phyloP scores from a whole-genome alignment of 2,329 filamentous ascomycete genomes.

The Dothideomycetes sp. region DNA sequence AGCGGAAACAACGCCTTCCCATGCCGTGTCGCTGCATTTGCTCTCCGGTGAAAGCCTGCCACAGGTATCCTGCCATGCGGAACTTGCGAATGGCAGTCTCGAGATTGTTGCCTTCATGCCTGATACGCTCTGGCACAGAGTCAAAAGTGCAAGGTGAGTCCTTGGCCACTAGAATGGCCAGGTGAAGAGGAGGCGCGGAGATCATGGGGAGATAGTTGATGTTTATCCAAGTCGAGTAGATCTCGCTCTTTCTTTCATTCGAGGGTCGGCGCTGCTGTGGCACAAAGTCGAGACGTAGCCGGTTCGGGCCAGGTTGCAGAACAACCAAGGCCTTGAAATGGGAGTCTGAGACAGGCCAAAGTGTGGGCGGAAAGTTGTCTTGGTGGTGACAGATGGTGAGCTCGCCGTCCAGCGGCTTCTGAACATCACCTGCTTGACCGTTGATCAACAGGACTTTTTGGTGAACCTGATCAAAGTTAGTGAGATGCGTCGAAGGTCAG shows the following conservation, averaged over 20 bases:
- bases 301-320: constrained; percentile 83
- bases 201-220: constrained; percentile 78
- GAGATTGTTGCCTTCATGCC: constrained; percentile 71
- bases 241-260: constrained; percentile 53
- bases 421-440: constrained; percentile 68
- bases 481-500: constrained; percentile 8
- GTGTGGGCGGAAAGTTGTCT: constrained; percentile 69
- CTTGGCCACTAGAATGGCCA: constrained; percentile 77
- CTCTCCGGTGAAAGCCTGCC: constrained; percentile 94
- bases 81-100: constrained; percentile 80
- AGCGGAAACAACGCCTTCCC: constrained; percentile 74
- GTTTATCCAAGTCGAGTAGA: constrained; percentile 69
- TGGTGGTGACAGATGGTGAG: constrained; percentile 73
- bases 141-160: constrained; percentile 84
- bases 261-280: constrained; percentile 8
- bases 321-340: constrained; percentile 89
- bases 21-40: constrained; percentile 89
- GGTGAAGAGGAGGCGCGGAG: constrained; percentile 71
- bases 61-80: constrained; percentile 87
- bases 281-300: constrained; percentile 71
- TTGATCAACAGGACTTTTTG: constrained; percentile 79
- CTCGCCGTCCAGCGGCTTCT: constrained; percentile 63
- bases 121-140: constrained; percentile 60
- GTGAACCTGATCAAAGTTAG: constrained; percentile 52
- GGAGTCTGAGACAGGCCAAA: constrained; percentile 80